Evolutionary conservation across 352 stramenopile species (phyloP).

Genomic region (Pythium dissotocum): DNA sequence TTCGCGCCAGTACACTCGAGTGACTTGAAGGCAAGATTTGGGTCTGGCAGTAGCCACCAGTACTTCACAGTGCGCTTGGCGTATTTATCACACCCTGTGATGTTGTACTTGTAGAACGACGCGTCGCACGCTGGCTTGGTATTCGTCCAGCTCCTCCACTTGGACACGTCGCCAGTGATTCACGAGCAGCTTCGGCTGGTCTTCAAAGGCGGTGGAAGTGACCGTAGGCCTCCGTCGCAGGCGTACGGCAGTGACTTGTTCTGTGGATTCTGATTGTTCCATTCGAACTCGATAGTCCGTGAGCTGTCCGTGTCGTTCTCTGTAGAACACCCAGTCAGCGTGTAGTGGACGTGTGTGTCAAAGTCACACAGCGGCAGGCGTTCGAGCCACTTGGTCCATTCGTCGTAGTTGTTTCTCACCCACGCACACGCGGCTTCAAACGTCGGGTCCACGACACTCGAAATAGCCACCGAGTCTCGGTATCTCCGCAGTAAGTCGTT

Average conservation of each 20-base stretch:
- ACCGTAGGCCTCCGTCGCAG: conserved; percentile 42
- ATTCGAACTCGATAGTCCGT: conserved; percentile 36
- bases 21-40: conserved; percentile 17
- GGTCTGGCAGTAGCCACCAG: conserved; percentile 39
- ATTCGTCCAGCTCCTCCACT: conserved; percentile 34
- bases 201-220: conserved; percentile 30
- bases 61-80: conserved; percentile 39
- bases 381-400: conserved; percentile 33
- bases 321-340: conserved; percentile 29
- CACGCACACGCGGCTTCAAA: conserved; percentile 41
- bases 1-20: conserved; percentile 36
- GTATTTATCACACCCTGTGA: conserved; percentile 34
- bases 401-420: conserved; percentile 32
- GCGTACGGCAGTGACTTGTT: conserved; percentile 36
- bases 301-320: conserved; percentile 1
- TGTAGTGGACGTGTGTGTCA: conserved; percentile 33
- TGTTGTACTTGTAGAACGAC: conserved; percentile 43
- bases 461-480: not conserved
- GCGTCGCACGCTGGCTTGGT: conserved; percentile 36
- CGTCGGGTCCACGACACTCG: conserved; percentile 8
- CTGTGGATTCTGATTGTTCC: conserved; percentile 33
- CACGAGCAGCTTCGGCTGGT: conserved; percentile 41
- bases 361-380: conserved; percentile 28
- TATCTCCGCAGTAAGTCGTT: conserved; percentile 26
- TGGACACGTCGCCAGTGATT: conserved; percentile 15